Percentiles rank a stretch among this genome's conserved stretches.
Evolutionary conservation across 2,329 filamentous ascomycete genomes (phyloP).

Genomic region (Pestalotiopsis sp.): DNA sequence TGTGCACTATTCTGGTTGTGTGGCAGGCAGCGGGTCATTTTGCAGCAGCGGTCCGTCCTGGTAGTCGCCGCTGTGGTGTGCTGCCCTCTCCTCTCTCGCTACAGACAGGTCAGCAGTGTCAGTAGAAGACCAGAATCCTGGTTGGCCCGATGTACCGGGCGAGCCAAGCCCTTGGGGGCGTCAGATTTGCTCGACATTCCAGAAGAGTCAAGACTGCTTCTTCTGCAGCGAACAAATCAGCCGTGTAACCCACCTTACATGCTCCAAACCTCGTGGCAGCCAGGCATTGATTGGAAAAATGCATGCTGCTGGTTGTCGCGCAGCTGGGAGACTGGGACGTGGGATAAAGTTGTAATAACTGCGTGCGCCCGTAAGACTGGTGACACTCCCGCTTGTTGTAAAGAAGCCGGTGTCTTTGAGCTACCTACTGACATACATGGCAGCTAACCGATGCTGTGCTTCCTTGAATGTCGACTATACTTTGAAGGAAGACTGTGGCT

Average conservation of each 20-base stretch:
- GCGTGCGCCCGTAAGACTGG: not conserved
- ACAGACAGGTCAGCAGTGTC: not conserved
- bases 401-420: not conserved
- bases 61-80: not conserved
- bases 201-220: not conserved
- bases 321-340: not conserved
- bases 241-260: conserved; percentile 7
- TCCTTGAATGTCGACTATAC: not conserved
- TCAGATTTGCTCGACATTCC: conserved; percentile 5
- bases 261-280: not conserved
- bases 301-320: not conserved
- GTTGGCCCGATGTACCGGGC: not conserved
- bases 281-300: not conserved
- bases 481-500: not conserved
- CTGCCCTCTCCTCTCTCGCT: not conserved
- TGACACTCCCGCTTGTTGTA: not conserved
- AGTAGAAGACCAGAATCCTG: not conserved
- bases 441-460: not conserved
- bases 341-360: not conserved
- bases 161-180: conserved; percentile 1
- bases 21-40: not conserved
- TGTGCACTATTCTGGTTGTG: not conserved
- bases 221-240: not conserved
- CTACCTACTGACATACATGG: not conserved
- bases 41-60: not conserved